Evolutionary conservation across 2,329 filamentous ascomycete genomes (phyloP).

Genomic region (Colletotrichum australisinense): DNA sequence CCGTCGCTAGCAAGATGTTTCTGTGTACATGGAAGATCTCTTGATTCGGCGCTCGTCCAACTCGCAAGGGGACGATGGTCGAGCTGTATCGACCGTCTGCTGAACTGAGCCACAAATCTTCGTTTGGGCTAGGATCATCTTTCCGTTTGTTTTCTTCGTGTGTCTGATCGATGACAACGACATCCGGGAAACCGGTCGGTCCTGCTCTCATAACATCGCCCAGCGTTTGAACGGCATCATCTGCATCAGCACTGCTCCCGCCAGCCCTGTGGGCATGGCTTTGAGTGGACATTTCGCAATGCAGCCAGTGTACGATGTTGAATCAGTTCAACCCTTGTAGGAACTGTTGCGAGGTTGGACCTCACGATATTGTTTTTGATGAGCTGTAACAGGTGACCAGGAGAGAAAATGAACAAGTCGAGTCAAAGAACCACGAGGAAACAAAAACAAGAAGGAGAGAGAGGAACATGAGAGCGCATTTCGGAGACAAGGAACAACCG

Average conservation of each 20-base stretch:
- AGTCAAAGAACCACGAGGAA: neutral
- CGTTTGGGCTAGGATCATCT: constrained; percentile 51
- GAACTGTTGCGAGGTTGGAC: neutral
- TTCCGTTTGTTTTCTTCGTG: constrained; percentile 45
- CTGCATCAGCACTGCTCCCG: neutral
- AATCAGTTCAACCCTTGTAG: neutral
- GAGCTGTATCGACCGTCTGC: constrained; percentile 60
- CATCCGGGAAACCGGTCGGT: constrained; percentile 47
- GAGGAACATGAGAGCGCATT: neutral
- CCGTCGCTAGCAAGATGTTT: constrained; percentile 56
- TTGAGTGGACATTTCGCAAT: constrained; percentile 17
- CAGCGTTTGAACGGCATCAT: constrained; percentile 41
- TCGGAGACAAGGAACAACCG: neutral
- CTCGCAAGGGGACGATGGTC: constrained; percentile 56
- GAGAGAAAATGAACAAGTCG: neutral
- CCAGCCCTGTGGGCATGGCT: neutral
- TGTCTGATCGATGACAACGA: constrained; percentile 52
- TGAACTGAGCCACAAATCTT: constrained; percentile 62
- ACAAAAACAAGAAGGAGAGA: neutral
- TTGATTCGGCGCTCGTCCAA: constrained; percentile 52
- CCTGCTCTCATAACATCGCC: constrained; percentile 54
- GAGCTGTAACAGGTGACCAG: constrained; percentile 2
- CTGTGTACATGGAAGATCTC: constrained; percentile 62
- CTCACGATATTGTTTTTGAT: neutral
- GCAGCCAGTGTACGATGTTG: neutral